Percentiles rank a stretch among this genome's conserved stretches.
phyloP scores from a whole-genome alignment of 2,329 filamentous ascomycete species.

The Aureobasidium musti region DNA sequence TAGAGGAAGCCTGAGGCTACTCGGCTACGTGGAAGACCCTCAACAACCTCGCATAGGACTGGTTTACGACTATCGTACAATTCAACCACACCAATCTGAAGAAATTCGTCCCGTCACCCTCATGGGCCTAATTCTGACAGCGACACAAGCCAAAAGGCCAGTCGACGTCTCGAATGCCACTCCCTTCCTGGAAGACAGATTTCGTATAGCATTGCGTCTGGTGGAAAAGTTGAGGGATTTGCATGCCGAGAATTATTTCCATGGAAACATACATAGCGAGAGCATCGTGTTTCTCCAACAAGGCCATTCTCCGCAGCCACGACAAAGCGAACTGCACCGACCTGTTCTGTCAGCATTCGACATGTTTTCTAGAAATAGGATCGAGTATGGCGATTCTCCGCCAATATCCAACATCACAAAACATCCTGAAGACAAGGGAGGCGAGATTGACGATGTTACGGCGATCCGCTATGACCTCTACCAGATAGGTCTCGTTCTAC shows the following conservation, averaged over 20 bases:
- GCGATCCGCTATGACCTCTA: constrained; percentile 62
- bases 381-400: constrained; percentile 59
- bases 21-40: constrained; percentile 71
- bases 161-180: constrained; percentile 48
- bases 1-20: constrained; percentile 56
- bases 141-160: constrained; percentile 47
- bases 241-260: constrained; percentile 67
- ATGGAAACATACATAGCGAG: constrained; percentile 68
- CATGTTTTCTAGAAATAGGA: constrained; percentile 62
- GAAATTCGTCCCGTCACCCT: constrained; percentile 49
- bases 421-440: constrained; percentile 39
- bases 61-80: constrained; percentile 70
- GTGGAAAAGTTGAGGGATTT: constrained; percentile 72
- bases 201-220: constrained; percentile 71
- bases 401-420: constrained; percentile 32
- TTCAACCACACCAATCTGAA: constrained; percentile 31
- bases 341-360: constrained; percentile 75
- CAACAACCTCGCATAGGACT: constrained; percentile 69
- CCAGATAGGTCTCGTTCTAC: constrained; percentile 69
- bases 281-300: constrained; percentile 67
- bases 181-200: constrained; percentile 73
- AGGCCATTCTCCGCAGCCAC: constrained; percentile 47
- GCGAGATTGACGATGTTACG: constrained; percentile 54
- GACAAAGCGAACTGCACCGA: constrained; percentile 60
- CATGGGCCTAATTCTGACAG: constrained; percentile 51